phyloP scores from a whole-genome alignment of 352 stramenopile species.

The Globisporangium camurandrum region DNA sequence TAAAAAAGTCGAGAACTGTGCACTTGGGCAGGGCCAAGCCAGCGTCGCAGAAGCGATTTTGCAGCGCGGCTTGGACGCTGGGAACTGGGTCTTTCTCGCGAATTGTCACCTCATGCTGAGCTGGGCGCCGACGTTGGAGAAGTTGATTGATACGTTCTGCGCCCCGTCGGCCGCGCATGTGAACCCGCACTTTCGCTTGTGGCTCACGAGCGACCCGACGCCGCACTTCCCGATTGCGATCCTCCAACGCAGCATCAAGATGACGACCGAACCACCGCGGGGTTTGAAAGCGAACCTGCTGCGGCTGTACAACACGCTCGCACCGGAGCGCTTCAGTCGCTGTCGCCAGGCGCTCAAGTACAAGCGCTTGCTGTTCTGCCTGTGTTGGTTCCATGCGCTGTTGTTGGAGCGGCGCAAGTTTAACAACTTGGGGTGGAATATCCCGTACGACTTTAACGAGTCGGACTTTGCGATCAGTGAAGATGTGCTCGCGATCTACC shows the following conservation, averaged over 20 bases:
- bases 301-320: conserved; percentile 92
- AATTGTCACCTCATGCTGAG: conserved; percentile 96
- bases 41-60: conserved; percentile 88
- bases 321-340: conserved; percentile 77
- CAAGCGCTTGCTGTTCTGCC: conserved; percentile 90
- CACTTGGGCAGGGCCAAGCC: conserved; percentile 91
- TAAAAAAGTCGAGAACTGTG: conserved; percentile 88
- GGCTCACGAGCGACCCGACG: conserved; percentile 90
- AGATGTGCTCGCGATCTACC: conserved; percentile 93
- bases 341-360: conserved; percentile 87
- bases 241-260: conserved; percentile 93
- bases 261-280: conserved; percentile 93
- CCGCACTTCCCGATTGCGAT: conserved; percentile 95
- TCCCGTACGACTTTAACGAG: conserved; percentile 97
- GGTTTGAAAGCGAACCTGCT: conserved; percentile 91
- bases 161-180: conserved; percentile 35
- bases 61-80: conserved; percentile 70
- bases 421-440: conserved; percentile 96
- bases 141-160: conserved; percentile 89
- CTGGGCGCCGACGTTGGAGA: conserved; percentile 93
- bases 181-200: conserved; percentile 90
- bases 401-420: conserved; percentile 95
- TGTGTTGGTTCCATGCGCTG: conserved; percentile 95
- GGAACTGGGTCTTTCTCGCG: conserved; percentile 93
- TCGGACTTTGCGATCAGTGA: conserved; percentile 95